These are phyloP conservation scores for Lobosporangium transversale DNA, from an alignment of 192 early-diverging fungal genomes.

Conservation along the genomic window DNA sequence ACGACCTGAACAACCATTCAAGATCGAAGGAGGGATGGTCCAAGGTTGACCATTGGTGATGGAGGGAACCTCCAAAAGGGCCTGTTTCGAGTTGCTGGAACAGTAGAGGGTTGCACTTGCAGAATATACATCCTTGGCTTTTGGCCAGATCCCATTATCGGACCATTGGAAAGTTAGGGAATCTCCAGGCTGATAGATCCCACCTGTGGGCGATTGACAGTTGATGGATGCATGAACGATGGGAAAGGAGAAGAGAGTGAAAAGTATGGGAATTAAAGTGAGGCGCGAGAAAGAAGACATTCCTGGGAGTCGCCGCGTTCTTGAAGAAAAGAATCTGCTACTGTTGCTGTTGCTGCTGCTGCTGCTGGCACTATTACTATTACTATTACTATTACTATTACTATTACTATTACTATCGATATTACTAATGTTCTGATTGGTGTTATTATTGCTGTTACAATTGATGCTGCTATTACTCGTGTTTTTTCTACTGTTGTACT, in stretches of 20 bases:
- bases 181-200: slow-evolving; percentile 1
- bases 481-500: too few species aligned
- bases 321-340: too few species aligned
- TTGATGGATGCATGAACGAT: slow-evolving; percentile 2
- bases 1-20: background rate
- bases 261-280: background rate
- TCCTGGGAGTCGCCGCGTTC: too few species aligned
- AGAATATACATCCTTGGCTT: slow-evolving; percentile 14
- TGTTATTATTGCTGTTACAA: too few species aligned
- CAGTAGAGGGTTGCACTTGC: slow-evolving; percentile 3
- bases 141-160: slow-evolving; percentile 16
- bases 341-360: too few species aligned
- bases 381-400: too few species aligned
- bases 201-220: slow-evolving; percentile 12
- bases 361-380: too few species aligned
- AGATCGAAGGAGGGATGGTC: slow-evolving; percentile 2
- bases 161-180: background rate
- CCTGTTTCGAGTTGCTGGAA: background rate
- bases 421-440: too few species aligned
- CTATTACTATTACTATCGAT: too few species aligned
- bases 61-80: background rate
- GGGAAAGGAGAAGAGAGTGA: background rate
- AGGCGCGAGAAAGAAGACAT: background rate
- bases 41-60: slow-evolving; percentile 8
- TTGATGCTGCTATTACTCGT: too few species aligned